Evolutionary conservation across 805 yeast genomes (phyloP).

Genomic region (Ogataea allantospora): DNA sequence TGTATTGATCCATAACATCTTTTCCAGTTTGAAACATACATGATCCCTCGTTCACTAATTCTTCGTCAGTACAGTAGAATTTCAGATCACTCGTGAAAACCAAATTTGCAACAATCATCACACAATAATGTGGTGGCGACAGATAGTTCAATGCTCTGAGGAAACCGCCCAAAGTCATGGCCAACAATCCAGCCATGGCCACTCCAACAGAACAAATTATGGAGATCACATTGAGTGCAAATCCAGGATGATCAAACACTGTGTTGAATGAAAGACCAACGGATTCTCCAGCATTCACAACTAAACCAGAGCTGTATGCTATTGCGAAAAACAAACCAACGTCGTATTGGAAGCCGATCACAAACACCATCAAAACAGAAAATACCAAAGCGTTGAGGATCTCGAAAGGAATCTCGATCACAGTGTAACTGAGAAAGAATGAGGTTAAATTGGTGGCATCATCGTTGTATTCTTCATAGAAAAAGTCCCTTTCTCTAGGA

Average conservation of each 20-base stretch:
- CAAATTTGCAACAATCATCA: conserved; percentile 56
- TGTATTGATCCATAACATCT: conserved; percentile 53
- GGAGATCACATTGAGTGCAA: conserved; percentile 74
- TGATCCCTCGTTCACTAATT: conserved; percentile 30
- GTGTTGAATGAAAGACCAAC: conserved; percentile 80
- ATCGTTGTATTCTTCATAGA: conserved; percentile 77
- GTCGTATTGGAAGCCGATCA: conserved; percentile 69
- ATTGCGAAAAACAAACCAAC: conserved; percentile 65
- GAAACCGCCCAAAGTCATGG: conserved; percentile 69
- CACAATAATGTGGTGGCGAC: conserved; percentile 76
- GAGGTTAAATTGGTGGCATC: conserved; percentile 64
- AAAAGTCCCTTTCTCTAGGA: conserved; percentile 70
- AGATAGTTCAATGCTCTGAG: conserved; percentile 69
- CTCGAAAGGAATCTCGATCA: conserved; percentile 70
- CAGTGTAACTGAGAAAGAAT: conserved; percentile 58
- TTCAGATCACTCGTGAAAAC: conserved; percentile 51
- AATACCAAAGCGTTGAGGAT: conserved; percentile 56
- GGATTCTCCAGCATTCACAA: conserved; percentile 78
- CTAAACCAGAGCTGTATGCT: conserved; percentile 50
- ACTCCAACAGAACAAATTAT: conserved; percentile 67
- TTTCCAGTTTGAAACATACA: conserved; percentile 55
- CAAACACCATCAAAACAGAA: conserved; percentile 62
- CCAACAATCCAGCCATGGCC: conserved; percentile 83
- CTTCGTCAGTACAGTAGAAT: conserved; percentile 44
- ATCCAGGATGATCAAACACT: conserved; percentile 68